Evolutionary conservation across 495 filamentous ascomycete species (phyloP), one percentile per base, ranked within the genome.

Genomic region (Tuber umbilicatum): DNA sequence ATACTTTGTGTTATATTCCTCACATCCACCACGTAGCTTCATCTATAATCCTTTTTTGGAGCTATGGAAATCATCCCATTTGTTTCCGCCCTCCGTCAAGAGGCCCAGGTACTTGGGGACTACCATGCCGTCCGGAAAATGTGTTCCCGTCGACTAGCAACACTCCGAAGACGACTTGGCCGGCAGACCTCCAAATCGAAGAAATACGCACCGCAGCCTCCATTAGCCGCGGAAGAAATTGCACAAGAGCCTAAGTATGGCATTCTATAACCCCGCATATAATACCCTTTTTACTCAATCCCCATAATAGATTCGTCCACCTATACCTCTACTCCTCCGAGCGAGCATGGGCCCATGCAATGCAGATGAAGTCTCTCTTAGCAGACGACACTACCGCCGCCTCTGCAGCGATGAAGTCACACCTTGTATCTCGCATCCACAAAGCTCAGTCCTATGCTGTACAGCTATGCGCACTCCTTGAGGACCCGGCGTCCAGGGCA

Each of bases 291-390:
- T 68, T 73, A 37, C 47, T 77, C 82, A 73, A 85, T 74, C 38
- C 72, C 38, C 21, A 64, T 74, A 71, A 40, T 74, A 97, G 94
- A 81, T 94, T 90, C 82, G 89, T 91, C 55, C 87, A 93, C 75
- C 87, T 97, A 64, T 86, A 94, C 64, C 87, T 99, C 72, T 88
- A 97, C 77, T 91, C 90, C 43, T 88, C 94, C 74, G 96, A 99
- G 85, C 88, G 96, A 77, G 93, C 96, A 71, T 98, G 96, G 94
- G 96, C 96, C 2, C 90, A 97, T 82, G 96, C 94, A 71, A 95
- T 97, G 93, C 87, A 91, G 78, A 93, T 97, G 88, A 97, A 97
- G 83, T 88, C 93, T 9, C 84, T 88, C 37, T 92, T 97, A 82
- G 88, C 92, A 60, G 89, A 92, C 78, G 93, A 94, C 77, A 87